Conservation (phyloP, 2,329 filamentous ascomycete species). For the Pseudocercospora pini-densiflorae region DNA sequence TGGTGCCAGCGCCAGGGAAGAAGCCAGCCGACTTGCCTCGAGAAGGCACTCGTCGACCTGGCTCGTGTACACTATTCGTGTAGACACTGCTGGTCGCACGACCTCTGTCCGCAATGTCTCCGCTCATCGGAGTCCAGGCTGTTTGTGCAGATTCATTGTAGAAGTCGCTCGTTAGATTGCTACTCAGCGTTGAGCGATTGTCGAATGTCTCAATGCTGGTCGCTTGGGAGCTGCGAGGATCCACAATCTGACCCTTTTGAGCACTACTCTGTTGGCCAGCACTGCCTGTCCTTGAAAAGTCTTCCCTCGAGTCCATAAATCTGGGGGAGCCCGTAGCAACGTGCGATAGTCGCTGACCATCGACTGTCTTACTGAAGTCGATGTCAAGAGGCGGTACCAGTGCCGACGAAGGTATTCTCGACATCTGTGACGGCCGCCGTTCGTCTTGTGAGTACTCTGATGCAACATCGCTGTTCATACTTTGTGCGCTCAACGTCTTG, state of each 20-base stretch:
- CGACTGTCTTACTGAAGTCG: constrained; percentile 52
- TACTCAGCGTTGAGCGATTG: constrained; percentile 36
- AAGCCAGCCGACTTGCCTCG: constrained; percentile 57
- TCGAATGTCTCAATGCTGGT: constrained; percentile 35
- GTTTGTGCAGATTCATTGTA: constrained; percentile 37
- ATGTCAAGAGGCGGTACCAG: constrained; percentile 72
- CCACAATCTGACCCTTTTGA: constrained; percentile 38
- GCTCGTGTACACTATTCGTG: constrained; percentile 48
- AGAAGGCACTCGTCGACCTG: constrained; percentile 52
- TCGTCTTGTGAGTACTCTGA: constrained; percentile 50
- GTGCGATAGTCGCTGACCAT: constrained; percentile 66
- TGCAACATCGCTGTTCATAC: constrained; percentile 37
- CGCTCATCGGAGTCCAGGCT: constrained; percentile 40
- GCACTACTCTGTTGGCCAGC: constrained; percentile 23
- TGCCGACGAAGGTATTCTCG: constrained; percentile 59
- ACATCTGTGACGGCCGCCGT: constrained; percentile 53
- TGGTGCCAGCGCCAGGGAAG: constrained; percentile 41
- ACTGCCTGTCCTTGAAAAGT: constrained; percentile 40
- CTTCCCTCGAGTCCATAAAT: constrained; percentile 61
- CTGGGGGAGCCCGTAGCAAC: constrained; percentile 74
- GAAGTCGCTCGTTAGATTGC: constrained; percentile 38
- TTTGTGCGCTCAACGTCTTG: constrained; percentile 49
- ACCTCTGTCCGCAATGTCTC: constrained; percentile 30
- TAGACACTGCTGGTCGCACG: constrained; percentile 51
- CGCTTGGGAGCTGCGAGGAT: constrained; percentile 33